Base-by-base conservation (phyloP, 2,329 filamentous ascomycete genomes). In the Diatrype stigma region DNA sequence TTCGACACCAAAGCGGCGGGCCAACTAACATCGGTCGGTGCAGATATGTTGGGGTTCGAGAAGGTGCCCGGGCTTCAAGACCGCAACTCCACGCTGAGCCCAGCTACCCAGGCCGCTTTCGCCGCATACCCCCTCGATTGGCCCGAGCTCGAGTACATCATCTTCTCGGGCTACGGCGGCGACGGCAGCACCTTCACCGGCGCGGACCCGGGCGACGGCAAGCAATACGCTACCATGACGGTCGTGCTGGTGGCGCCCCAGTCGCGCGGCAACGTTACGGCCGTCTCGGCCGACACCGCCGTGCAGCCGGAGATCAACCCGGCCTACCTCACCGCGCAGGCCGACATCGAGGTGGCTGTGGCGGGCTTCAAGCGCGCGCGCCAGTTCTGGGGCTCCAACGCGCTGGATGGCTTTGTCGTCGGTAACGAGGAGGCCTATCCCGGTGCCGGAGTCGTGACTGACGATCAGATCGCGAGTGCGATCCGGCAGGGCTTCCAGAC, bases 341-440 rank as follows among this genome's bases (percentile, higher is more conserved):
- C 56, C 61, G 84, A 84, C 60, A 82, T 85, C 65, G 85, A 87
- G 60, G 82, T 85, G 19, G 81, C 81, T 45, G 84, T 84, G 45
- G 81, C 79, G 2, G 83, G 82, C 46, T 73, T 87, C 63, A 81
- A 80, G 65, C 81, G 82, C 11, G 82, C 82, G 6, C 81, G 84
- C 50, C 70, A 81, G 58, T 76, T 86, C 56, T 84, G 82, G 53
- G 65, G 81, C 60, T 74, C 86, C 60, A 72, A 76, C 0, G 83
- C 83, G 10, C 86, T 88, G 75, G 78, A 78, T 60, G 69, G 77
- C 60, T 85, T 84, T 78, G 77, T 86, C 64, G 84, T 85, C 70
- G 80, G 80, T 47, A 84, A 86, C 62, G 81, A 86, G 51, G 81
- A 45, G 21, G 26, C 26, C 16, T 58, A 82, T 0, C 85, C 85